Percentiles rank a stretch among this genome's conserved stretches.
Evolutionary conservation across 78 protist species (phyloP).

Genomic region (Dictyostelium capitatum): DNA sequence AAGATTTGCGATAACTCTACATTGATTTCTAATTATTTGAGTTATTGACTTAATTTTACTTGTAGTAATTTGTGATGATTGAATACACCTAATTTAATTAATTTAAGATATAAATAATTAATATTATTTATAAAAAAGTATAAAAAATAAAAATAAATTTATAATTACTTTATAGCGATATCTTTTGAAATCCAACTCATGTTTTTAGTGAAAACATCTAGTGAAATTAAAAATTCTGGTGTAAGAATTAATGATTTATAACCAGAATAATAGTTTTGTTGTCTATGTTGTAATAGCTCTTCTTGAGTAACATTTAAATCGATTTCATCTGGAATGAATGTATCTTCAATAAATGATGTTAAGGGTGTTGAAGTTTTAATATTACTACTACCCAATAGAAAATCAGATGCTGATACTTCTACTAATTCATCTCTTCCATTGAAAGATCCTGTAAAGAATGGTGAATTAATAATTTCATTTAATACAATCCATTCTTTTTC

Average conservation of each 20-base stretch:
- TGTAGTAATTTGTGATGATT: background rate
- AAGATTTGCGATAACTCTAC: background rate
- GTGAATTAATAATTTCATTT: slow-evolving; percentile 6
- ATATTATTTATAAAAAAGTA: too few species aligned
- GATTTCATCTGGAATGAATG: background rate
- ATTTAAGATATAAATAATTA: background rate
- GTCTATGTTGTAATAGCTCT: background rate
- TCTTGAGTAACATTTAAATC: background rate
- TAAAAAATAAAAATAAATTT: background rate
- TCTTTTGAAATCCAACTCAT: slow-evolving; percentile 24
- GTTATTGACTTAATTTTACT: slow-evolving; percentile 8
- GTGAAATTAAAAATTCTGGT: slow-evolving; percentile 26
- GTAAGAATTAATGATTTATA: slow-evolving; percentile 7
- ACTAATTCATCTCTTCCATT: slow-evolving; percentile 7
- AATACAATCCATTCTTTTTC: slow-evolving; percentile 10
- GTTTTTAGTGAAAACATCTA: background rate
- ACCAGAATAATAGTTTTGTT: background rate
- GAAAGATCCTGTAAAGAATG: slow-evolving; percentile 12
- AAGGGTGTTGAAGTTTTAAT: background rate
- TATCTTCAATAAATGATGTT: background rate
- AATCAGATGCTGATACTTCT: background rate
- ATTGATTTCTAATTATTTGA: slow-evolving; percentile 8
- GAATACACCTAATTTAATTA: slow-evolving; percentile 16
- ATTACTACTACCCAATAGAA: background rate
- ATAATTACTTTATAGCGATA: slow-evolving; percentile 15